phyloP scores from a whole-genome alignment of 306 rosid species.

The Cucurbita pepo region DNA sequence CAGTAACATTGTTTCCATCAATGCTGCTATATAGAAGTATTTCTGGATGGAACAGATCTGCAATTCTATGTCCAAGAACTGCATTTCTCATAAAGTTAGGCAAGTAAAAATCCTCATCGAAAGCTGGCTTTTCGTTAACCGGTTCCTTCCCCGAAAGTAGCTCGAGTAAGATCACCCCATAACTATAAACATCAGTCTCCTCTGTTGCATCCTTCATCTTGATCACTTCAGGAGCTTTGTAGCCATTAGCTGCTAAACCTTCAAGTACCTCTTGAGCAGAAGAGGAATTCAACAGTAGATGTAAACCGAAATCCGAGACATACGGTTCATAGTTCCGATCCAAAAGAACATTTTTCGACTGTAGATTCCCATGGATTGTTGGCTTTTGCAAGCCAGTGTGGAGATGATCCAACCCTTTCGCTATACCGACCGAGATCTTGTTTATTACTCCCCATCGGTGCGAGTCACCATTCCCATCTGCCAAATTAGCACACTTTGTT shows the following conservation, averaged over 20 bases:
- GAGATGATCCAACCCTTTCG: constrained; percentile 74
- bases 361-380: constrained; percentile 77
- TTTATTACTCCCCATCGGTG: constrained; percentile 61
- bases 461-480: constrained; percentile 50
- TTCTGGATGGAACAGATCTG: constrained; percentile 69
- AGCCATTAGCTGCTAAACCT: constrained; percentile 62
- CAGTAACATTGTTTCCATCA: constrained; percentile 23
- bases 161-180: constrained; percentile 73
- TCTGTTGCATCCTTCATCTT: constrained; percentile 76
- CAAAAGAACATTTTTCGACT: constrained; percentile 62
- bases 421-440: constrained; percentile 58
- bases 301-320: constrained; percentile 59
- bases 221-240: constrained; percentile 83
- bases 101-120: constrained; percentile 74
- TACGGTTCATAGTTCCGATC: constrained; percentile 47
- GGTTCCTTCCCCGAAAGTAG: constrained; percentile 88
- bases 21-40: constrained; percentile 36
- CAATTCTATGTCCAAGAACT: constrained; percentile 54
- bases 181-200: constrained; percentile 58
- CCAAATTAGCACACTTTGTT: background rate
- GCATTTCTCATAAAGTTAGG: constrained; percentile 73
- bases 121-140: constrained; percentile 65
- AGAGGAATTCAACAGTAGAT: constrained; percentile 63
- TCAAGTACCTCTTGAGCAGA: constrained; percentile 87
- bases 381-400: constrained; percentile 57